Evolutionary conservation across 2,329 filamentous ascomycete species (phyloP).

Genomic region (Claviceps sp.): DNA sequence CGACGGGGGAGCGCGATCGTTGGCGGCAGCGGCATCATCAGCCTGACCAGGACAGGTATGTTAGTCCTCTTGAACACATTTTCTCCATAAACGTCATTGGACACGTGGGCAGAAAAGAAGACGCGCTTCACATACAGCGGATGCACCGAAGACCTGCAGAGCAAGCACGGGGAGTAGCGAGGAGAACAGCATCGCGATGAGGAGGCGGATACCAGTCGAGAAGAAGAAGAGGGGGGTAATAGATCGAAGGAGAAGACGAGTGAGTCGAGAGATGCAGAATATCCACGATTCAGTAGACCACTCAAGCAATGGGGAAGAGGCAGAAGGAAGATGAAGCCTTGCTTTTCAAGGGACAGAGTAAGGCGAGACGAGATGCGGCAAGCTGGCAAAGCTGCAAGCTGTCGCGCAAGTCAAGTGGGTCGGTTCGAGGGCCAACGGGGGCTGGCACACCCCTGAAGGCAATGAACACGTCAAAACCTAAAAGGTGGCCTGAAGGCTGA

Average conservation of each 20-base stretch:
- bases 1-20: neutral
- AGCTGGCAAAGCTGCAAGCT: too few species aligned
- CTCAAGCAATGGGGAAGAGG: too few species aligned
- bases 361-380: too few species aligned
- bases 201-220: neutral
- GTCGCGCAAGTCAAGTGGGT: too few species aligned
- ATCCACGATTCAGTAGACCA: too few species aligned
- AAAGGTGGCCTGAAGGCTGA: too few species aligned
- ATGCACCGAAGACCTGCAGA: slow-evolving; percentile 5
- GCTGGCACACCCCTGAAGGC: too few species aligned
- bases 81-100: neutral
- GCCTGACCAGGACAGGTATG: neutral
- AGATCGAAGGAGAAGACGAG: neutral
- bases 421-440: too few species aligned
- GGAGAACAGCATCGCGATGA: slow-evolving; percentile 5
- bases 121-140: slow-evolving; percentile 1
- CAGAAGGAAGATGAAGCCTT: too few species aligned
- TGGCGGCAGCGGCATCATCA: slow-evolving; percentile 5
- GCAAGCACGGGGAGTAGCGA: slow-evolving; percentile 5
- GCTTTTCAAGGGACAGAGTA: too few species aligned
- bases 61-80: neutral
- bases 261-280: neutral
- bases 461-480: too few species aligned
- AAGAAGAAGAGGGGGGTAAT: neutral
- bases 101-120: neutral